Base-by-base conservation (phyloP, 1,284 basidiomycete species). In the Anthracocystis setariae region DNA sequence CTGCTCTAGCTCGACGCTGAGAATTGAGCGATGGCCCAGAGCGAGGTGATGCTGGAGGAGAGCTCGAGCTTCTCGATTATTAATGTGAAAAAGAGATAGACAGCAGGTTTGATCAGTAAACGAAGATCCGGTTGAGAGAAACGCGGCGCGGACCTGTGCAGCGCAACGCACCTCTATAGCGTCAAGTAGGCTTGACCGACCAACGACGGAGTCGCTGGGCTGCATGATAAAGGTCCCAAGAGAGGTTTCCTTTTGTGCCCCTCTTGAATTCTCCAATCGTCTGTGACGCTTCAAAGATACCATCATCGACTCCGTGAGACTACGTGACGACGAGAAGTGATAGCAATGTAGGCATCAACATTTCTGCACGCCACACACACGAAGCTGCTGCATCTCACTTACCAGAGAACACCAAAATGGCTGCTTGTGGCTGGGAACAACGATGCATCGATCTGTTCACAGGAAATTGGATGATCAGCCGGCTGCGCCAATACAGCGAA, bases 331-430 rank as follows among this genome's bases (percentile, higher is more conserved):
- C 33, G 20, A 21, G 3, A 10, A 17, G n/a, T 20, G 33, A 37
- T 17, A 17, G 7, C 18, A 10, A 35, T 23, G 18, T 5, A 25
- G 23, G 29, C 29, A 29, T 29, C 29, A 29, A 12, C 12, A 5
- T 29, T 7, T 7, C 38, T 15, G 18, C 18, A 5, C 15, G 24
- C 12, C n/a, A 1, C 9, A 5, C 18, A 5, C 3, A 13, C 8
- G 10, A 27, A 8, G 15, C 15, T 20, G 32, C 27, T 2, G 33
- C 15, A 13, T 8, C 7, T 1, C 4, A 52, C 51, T 50, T 21
- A 66, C 63, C 37, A 59, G 0, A 56, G 17, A n/a, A 66, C 18
- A n/a, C 63, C 56, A 40, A 66, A 66, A 20, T 49, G 48, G 12
- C 29, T 13, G 20, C 47, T 55, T 8, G 21, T 4, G 5, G 29